phyloP scores from a whole-genome alignment of 306 rosid genomes.

The Hylodesmum podocarpum region DNA sequence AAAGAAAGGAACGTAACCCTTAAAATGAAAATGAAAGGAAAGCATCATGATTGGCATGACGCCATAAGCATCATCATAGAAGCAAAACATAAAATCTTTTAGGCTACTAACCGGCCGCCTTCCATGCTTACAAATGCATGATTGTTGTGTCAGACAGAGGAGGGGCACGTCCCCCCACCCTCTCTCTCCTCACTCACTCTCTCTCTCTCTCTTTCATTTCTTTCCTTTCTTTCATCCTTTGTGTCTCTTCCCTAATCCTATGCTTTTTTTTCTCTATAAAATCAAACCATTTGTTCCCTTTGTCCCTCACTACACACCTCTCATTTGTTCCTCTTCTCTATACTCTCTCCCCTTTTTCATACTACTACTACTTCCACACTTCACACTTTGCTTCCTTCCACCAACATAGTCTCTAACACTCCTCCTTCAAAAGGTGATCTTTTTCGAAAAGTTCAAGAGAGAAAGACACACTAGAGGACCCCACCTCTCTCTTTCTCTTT shows the following conservation, averaged over 20 bases:
- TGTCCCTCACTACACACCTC: slow-evolving; percentile 82
- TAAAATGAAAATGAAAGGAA: not conserved
- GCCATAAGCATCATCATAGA: slow-evolving; percentile 64
- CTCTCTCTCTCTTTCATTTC: not conserved
- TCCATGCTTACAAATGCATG: slow-evolving; percentile 99
- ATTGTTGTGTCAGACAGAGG: slow-evolving; percentile 86
- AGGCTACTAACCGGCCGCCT: slow-evolving; percentile 98
- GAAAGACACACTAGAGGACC: slow-evolving; percentile 47
- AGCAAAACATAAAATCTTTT: slow-evolving; percentile 53
- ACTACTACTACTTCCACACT: slow-evolving; percentile 39
- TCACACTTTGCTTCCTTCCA: slow-evolving; percentile 33
- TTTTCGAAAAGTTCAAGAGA: slow-evolving; percentile 47
- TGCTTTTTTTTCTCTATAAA: slow-evolving; percentile 72
- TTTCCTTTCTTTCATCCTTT: not conserved
- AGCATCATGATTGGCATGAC: slow-evolving; percentile 72
- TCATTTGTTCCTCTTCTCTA: slow-evolving; percentile 17
- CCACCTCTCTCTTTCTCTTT: slow-evolving; percentile 37
- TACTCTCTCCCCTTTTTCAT: not conserved
- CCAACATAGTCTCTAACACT: slow-evolving; percentile 6
- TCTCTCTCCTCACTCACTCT: not conserved
- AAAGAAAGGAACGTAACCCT: not conserved
- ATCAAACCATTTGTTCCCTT: slow-evolving; percentile 55
- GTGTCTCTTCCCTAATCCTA: not conserved
- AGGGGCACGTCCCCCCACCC: slow-evolving; percentile 61
- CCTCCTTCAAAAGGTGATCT: slow-evolving; percentile 67